Evolutionary conservation across 176 grass and related monocot species (phyloP).

Genomic region (Ampelocalamus luodianensis): DNA sequence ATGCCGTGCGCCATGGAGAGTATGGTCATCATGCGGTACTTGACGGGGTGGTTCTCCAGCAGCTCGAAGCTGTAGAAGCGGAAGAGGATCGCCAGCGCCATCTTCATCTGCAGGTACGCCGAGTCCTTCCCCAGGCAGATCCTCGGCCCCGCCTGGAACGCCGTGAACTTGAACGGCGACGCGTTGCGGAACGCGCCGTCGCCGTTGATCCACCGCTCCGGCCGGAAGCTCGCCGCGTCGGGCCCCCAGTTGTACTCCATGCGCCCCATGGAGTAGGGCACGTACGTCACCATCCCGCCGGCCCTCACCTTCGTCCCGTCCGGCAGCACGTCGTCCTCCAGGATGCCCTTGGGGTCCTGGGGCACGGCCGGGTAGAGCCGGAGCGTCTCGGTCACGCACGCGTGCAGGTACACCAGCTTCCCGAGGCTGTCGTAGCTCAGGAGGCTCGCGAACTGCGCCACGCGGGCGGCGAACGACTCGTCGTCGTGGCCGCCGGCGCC

Average conservation of each 20-base stretch:
- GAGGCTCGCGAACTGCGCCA: slow-evolving; percentile 66
- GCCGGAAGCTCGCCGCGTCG: slow-evolving; percentile 68
- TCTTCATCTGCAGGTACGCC: slow-evolving; percentile 97
- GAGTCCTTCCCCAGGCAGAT: slow-evolving; percentile 98
- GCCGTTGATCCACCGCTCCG: slow-evolving; percentile 84
- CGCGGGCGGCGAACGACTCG: slow-evolving; percentile 47
- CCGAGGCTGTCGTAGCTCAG: slow-evolving; percentile 82
- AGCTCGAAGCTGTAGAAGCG: slow-evolving; percentile 83
- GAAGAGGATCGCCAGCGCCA: slow-evolving; percentile 82
- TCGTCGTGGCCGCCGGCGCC: background rate
- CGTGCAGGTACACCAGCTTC: slow-evolving; percentile 85
- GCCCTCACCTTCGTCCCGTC: slow-evolving; percentile 86
- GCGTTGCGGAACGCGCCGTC: slow-evolving; percentile 70
- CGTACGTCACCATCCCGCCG: slow-evolving; percentile 92
- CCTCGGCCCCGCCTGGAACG: slow-evolving; percentile 90
- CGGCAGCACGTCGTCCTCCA: slow-evolving; percentile 86
- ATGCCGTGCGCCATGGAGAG: slow-evolving; percentile 95
- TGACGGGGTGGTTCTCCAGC: slow-evolving; percentile 66
- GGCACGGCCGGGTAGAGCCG: slow-evolving; percentile 86
- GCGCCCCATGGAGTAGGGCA: slow-evolving; percentile 91
- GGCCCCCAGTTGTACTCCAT: slow-evolving; percentile 99
- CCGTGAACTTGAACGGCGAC: slow-evolving; percentile 98
- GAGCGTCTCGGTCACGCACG: slow-evolving; percentile 89
- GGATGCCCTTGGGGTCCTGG: slow-evolving; percentile 91
- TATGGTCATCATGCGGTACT: slow-evolving; percentile 95